Evolutionary conservation across 2,329 filamentous ascomycete species (phyloP).

Genomic region (Colletotrichum spinosum): DNA sequence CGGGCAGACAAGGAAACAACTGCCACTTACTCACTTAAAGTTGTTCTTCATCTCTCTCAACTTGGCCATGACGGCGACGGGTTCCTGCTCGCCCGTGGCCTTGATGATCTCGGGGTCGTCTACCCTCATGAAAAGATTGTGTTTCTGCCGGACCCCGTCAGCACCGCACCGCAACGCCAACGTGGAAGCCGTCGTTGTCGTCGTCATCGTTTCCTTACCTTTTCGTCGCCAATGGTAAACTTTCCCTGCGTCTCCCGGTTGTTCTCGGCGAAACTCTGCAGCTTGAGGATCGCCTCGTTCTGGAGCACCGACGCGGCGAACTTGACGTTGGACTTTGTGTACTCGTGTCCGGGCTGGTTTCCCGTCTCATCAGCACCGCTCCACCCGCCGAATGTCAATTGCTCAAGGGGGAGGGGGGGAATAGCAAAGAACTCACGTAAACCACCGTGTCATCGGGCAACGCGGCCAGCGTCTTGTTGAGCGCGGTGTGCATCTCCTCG

Average conservation of each 20-base stretch:
- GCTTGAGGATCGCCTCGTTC: slow-evolving; percentile 79
- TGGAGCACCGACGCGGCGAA: slow-evolving; percentile 84
- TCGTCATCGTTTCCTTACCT: slow-evolving; percentile 64
- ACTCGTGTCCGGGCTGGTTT: slow-evolving; percentile 88
- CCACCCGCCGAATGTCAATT: neutral
- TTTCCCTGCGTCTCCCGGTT: slow-evolving; percentile 93
- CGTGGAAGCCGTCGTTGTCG: neutral
- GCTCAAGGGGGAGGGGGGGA: too few species aligned
- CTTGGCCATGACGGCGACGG: slow-evolving; percentile 85
- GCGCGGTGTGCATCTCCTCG: slow-evolving; percentile 89
- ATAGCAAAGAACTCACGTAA: slow-evolving; percentile 70
- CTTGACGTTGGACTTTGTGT: slow-evolving; percentile 96
- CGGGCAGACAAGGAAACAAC: neutral
- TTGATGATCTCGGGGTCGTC: slow-evolving; percentile 87
- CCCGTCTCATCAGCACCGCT: neutral
- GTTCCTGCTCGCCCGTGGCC: slow-evolving; percentile 82
- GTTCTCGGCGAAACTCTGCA: slow-evolving; percentile 80
- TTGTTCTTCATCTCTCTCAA: slow-evolving; percentile 92
- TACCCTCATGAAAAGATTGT: slow-evolving; percentile 97
- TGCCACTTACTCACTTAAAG: slow-evolving; percentile 67
- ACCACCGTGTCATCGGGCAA: slow-evolving; percentile 93
- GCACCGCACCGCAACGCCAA: neutral
- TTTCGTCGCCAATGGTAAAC: slow-evolving; percentile 97
- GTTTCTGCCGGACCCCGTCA: slow-evolving; percentile 65
- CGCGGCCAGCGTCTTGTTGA: slow-evolving; percentile 85